These are phyloP conservation scores for Lactarius vividus DNA, from an alignment of 768 basidiomycete genomes.

Conservation along the genomic window DNA sequence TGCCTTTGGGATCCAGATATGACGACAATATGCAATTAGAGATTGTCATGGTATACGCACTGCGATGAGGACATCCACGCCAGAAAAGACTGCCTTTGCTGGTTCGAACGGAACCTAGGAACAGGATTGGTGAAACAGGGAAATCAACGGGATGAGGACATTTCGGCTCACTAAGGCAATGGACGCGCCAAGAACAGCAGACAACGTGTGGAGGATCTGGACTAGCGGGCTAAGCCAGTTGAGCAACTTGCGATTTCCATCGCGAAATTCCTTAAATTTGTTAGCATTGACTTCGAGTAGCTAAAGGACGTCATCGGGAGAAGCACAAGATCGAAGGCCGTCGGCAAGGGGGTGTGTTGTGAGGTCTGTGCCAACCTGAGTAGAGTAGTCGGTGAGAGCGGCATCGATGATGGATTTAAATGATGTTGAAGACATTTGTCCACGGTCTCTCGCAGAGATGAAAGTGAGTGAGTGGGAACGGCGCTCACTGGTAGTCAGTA, in stretches of 20 bases:
- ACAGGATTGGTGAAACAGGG: too few species aligned
- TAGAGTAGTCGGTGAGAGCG: not conserved
- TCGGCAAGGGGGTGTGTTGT: too few species aligned
- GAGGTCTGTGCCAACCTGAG: too few species aligned
- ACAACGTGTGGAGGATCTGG: not conserved
- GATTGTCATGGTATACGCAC: not conserved
- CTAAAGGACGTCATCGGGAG: not conserved
- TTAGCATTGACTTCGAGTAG: not conserved
- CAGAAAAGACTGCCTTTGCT: conserved; percentile 1
- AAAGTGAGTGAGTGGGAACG: too few species aligned
- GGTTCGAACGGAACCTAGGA: conserved; percentile 1
- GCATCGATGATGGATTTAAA: not conserved
- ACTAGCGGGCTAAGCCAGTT: not conserved
- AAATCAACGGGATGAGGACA: not conserved
- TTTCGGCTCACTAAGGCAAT: not conserved
- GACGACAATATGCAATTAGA: not conserved
- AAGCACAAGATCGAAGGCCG: not conserved
- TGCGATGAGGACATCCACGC: not conserved
- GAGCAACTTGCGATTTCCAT: not conserved
- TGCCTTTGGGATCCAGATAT: too few species aligned
- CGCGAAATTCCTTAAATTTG: not conserved
- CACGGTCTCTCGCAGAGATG: too few species aligned
- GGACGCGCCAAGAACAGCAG: not conserved
- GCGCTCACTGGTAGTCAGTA: too few species aligned
- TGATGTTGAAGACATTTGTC: too few species aligned